Conservation (phyloP, 2,329 filamentous ascomycete genomes). For the Sphaerulina populicola region DNA sequence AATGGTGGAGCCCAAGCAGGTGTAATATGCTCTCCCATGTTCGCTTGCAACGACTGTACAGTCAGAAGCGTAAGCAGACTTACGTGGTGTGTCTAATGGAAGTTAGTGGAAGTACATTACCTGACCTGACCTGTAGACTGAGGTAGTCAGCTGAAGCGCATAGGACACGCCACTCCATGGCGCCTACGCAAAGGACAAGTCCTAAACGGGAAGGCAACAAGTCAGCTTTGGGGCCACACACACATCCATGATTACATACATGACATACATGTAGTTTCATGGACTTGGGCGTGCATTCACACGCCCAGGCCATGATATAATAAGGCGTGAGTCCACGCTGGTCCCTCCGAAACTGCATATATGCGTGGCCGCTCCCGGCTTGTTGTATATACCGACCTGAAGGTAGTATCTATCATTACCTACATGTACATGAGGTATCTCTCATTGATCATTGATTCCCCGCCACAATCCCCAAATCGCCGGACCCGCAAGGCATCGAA, state of each 20-base stretch:
- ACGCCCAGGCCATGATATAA: neutral
- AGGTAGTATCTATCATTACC: too few species aligned
- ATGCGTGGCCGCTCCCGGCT: neutral
- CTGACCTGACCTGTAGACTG: too few species aligned
- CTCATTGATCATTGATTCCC: neutral
- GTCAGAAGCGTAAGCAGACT: neutral
- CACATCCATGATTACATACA: too few species aligned
- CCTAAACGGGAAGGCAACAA: neutral
- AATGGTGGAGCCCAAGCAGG: too few species aligned
- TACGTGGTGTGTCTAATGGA: neutral
- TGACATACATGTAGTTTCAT: too few species aligned
- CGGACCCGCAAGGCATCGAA: neutral
- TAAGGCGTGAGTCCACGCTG: neutral
- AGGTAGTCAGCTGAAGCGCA: neutral
- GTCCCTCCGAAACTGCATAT: neutral
- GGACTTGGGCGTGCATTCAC: neutral
- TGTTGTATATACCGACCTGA: too few species aligned
- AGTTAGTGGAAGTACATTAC: too few species aligned
- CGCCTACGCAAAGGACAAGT: neutral
- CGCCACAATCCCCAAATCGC: neutral
- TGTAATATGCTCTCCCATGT: neutral
- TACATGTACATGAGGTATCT: too few species aligned
- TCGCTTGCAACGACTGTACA: too few species aligned
- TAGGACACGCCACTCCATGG: neutral
- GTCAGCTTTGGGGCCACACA: neutral